Base-by-base conservation (phyloP, 306 rosid genomes). In the Notholithocarpus densiflorus region DNA sequence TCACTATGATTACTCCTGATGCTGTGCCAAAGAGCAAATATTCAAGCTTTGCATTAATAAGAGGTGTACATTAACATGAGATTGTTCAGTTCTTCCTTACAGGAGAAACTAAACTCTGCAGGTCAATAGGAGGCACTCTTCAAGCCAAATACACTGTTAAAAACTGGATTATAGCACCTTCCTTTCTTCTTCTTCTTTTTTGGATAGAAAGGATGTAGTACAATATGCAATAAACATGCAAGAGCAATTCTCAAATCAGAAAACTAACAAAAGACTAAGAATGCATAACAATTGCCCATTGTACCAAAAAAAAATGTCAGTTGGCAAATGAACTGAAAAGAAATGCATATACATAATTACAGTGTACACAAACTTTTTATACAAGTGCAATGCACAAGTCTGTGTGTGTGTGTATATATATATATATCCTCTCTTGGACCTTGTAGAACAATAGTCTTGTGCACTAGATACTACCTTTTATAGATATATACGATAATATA, bases 81-180 rank as follows among this genome's bases (percentile, higher is more conserved):
- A 7, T 62, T 26, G 69, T 14, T 61, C 68, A 11, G 68, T 13
- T 24, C 27, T 61, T 61, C 34, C 19, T 26, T 53, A 60, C 24
- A 61, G 34, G 53, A 81, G 55, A 66, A 78, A 31, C 48, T 71
- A 52, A 81, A 20, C 53, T 75, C 76, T 56, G 48, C 48, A 21
- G 32, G n/a, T 53, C 68, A 73, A 40, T 68, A 57, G 53, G 82
- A 68, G 75, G 56, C 65, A 37, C 56, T 7, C 7, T 66, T 73
- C 45, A 48, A 5, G 74, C 79, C 77, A 52, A 23, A 53, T 37
- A 56, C 71, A 56, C 51, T 12, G 32, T 2, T 34, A 11, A 64
- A 31, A 75, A 75, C 12, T 74, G 17, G 32, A 64, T 37, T 37
- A 37, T 37, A 37, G 45, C 45, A 37, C 45, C 45, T 37, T 37